A percentile compares a stretch with the other conserved stretches of the same genome.
phyloP scores from a whole-genome alignment of 805 yeast genomes.

The Ogataea angusta region DNA sequence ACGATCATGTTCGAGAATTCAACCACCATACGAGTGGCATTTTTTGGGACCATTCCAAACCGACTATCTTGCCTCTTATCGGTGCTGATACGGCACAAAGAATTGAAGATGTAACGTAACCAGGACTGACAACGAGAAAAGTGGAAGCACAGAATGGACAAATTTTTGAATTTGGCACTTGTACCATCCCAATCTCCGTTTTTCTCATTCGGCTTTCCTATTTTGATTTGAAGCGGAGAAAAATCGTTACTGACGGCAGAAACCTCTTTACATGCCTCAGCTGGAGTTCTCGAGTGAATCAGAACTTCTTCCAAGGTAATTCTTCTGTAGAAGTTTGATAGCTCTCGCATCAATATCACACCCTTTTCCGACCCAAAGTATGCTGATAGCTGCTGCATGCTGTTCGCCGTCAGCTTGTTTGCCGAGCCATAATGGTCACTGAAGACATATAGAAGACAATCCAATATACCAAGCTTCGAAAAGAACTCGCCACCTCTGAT shows the following conservation, averaged over 20 bases:
- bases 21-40: conserved; percentile 25
- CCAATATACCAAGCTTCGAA: conserved; percentile 36
- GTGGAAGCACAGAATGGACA: conserved; percentile 53
- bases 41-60: conserved; percentile 26
- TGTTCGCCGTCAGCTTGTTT: conserved; percentile 44
- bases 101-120: conserved; percentile 32
- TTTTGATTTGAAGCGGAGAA: conserved; percentile 42
- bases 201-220: conserved; percentile 39
- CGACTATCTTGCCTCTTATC: conserved; percentile 45
- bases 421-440: conserved; percentile 57
- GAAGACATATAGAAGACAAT: conserved; percentile 47
- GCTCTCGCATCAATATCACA: conserved; percentile 35
- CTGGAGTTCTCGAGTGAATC: conserved; percentile 48
- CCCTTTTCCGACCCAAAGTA: conserved; percentile 43
- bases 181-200: conserved; percentile 40
- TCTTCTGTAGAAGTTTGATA: conserved; percentile 48
- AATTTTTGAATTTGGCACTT: conserved; percentile 60
- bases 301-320: conserved; percentile 55
- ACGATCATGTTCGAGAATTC: conserved; percentile 24
- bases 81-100: conserved; percentile 28
- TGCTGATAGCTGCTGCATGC: conserved; percentile 40
- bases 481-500: conserved; percentile 34
- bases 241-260: conserved; percentile 31
- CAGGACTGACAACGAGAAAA: conserved; percentile 45
- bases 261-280: conserved; percentile 41